A percentile compares a stretch with the other conserved stretches of the same genome.
phyloP scores from a whole-genome alignment of 352 stramenopile genomes.

The Hyphochytrium catenoides region DNA sequence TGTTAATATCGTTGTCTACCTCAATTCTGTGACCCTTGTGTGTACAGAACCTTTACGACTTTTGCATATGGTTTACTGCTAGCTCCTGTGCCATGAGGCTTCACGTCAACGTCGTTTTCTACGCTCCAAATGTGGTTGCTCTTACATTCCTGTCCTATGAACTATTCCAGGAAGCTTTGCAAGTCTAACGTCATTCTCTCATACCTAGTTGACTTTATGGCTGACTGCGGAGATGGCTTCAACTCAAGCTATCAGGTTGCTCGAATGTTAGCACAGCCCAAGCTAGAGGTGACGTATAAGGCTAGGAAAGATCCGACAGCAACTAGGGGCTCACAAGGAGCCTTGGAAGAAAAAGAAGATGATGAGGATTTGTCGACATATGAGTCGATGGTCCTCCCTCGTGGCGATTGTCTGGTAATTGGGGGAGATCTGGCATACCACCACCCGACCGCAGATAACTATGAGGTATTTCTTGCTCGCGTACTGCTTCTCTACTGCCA shows the following conservation, averaged over 20 bases:
- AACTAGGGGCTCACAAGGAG: slow-evolving; percentile 6
- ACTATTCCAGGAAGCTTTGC: too few relatives aligned
- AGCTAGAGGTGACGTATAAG: slow-evolving; percentile 28
- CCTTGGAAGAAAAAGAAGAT: slow-evolving; percentile 14
- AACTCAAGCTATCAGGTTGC: slow-evolving; percentile 80
- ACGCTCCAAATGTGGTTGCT: too few relatives aligned
- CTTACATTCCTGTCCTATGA: too few relatives aligned
- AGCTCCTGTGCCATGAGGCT: too few relatives aligned
- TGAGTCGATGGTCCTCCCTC: slow-evolving; percentile 36
- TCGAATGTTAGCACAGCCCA: slow-evolving; percentile 57
- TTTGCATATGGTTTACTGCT: too few relatives aligned
- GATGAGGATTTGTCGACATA: not conserved
- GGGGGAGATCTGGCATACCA: slow-evolving; percentile 77
- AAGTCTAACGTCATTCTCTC: too few relatives aligned
- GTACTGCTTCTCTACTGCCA: too few relatives aligned
- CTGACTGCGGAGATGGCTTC: slow-evolving; percentile 74
- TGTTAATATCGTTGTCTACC: too few relatives aligned
- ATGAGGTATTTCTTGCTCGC: slow-evolving; percentile 31
- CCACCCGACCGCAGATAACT: slow-evolving; percentile 53
- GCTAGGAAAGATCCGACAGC: slow-evolving; percentile 2
- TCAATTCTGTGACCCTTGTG: too few relatives aligned
- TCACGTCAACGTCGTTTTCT: too few relatives aligned
- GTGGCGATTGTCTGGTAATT: slow-evolving; percentile 64
- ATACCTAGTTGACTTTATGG: slow-evolving; percentile 86
- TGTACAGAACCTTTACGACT: too few relatives aligned